phyloP scores from a whole-genome alignment of 2,329 filamentous ascomycete species.

The Neofusicoccum laricinum region DNA sequence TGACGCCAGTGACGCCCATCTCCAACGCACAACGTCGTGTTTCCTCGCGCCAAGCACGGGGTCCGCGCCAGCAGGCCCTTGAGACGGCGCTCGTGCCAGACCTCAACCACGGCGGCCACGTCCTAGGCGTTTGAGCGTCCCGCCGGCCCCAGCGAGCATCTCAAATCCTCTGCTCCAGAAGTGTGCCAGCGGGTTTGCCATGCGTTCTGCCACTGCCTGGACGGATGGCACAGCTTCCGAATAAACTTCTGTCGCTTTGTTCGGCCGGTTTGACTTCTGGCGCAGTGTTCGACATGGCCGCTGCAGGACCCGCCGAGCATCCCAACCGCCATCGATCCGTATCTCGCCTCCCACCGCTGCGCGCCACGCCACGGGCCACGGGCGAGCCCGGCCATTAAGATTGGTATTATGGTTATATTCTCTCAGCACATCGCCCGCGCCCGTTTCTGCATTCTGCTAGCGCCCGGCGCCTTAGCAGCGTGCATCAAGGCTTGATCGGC shows the following conservation, averaged over 20 bases:
- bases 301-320: too few relatives aligned
- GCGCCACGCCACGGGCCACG: not conserved
- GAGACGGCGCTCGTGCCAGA: constrained; percentile 15
- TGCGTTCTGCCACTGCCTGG: not conserved
- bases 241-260: not conserved
- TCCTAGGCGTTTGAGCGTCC: not conserved
- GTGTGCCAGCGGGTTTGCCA: not conserved
- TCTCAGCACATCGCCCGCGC: not conserved
- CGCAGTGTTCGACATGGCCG: too few relatives aligned
- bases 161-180: constrained; percentile 12
- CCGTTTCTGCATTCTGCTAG: constrained; percentile 16
- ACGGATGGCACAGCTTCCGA: not conserved
- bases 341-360: too few relatives aligned
- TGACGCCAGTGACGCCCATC: not conserved
- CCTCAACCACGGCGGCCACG: not conserved
- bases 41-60: constrained; percentile 12
- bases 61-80: constrained; percentile 6
- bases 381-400: constrained; percentile 2
- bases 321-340: too few relatives aligned
- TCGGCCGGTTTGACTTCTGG: not conserved
- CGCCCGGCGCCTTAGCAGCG: constrained; percentile 8
- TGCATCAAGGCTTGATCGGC: constrained; percentile 14
- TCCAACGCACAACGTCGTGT: constrained; percentile 8
- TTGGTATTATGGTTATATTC: constrained; percentile 15
- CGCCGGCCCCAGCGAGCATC: not conserved